Evolutionary conservation across 202 grass and related monocot genomes (phyloP).

Genomic region (Carex arenaria): DNA sequence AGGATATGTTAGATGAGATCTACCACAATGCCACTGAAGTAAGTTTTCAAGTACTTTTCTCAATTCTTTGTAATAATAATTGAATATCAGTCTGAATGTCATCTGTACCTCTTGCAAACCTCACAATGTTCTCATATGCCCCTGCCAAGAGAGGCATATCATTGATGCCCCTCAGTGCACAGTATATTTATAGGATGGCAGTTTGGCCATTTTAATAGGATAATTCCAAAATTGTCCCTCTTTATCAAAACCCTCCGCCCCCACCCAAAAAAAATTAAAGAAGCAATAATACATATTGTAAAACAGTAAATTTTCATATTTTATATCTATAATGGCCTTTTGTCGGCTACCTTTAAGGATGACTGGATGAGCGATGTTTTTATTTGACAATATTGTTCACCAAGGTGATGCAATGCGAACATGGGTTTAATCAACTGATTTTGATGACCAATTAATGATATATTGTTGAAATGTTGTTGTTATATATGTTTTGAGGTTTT

Average conservation of each 20-base stretch:
- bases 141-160: neutral
- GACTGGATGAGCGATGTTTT: neutral
- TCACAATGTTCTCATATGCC: neutral
- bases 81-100: too few species aligned
- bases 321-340: neutral
- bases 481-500: too few species aligned
- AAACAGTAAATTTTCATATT: neutral
- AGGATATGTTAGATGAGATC: conserved; percentile 68
- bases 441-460: neutral
- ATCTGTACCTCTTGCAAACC: neutral
- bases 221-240: neutral
- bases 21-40: conserved; percentile 38
- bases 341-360: neutral
- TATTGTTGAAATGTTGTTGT: neutral
- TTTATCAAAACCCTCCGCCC: too few species aligned
- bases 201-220: neutral
- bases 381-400: neutral
- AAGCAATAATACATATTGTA: neutral
- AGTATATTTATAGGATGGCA: neutral
- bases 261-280: neutral
- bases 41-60: neutral
- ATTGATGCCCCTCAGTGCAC: neutral
- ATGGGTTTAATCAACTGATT: neutral
- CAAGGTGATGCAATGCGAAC: neutral
- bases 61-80: neutral